Evolutionary conservation across 208 protist genomes (phyloP).

Genomic region (Leptomonas pyrrhocoris): DNA sequence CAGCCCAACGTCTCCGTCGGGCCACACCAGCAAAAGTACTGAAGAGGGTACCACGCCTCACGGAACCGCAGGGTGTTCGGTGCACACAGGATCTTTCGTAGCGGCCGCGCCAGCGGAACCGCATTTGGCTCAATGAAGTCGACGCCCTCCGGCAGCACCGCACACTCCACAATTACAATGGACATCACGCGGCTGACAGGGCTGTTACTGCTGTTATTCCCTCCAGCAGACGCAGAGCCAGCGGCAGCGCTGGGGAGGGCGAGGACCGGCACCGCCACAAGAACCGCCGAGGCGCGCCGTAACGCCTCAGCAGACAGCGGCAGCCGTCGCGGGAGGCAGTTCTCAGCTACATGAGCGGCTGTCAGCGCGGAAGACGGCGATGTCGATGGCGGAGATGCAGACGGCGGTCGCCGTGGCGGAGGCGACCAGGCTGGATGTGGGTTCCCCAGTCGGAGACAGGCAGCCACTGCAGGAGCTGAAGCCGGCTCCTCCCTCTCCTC

Average conservation of each 20-base stretch:
- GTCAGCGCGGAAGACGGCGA: neutral
- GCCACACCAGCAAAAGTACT: slow-evolving; percentile 49
- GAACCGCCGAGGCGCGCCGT: slow-evolving; percentile 16
- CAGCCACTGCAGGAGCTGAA: slow-evolving; percentile 9
- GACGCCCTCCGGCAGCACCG: slow-evolving; percentile 32
- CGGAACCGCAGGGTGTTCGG: slow-evolving; percentile 66
- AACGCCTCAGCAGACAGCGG: slow-evolving; percentile 10
- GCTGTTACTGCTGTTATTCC: too few relatives aligned
- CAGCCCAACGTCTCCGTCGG: neutral
- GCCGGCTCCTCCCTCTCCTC: neutral
- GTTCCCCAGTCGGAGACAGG: slow-evolving; percentile 26
- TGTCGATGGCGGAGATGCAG: neutral
- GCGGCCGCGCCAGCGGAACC: slow-evolving; percentile 19
- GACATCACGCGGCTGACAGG: slow-evolving; percentile 10
- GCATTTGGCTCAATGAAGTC: slow-evolving; percentile 24
- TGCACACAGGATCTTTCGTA: slow-evolving; percentile 34
- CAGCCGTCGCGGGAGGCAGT: slow-evolving; percentile 26
- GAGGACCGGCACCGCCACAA: slow-evolving; percentile 27
- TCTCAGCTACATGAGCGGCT: neutral
- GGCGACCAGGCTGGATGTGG: slow-evolving; percentile 12
- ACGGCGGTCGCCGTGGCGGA: neutral
- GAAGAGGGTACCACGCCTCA: slow-evolving; percentile 59
- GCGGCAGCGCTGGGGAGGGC: slow-evolving; percentile 5
- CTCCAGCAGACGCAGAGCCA: slow-evolving; percentile 4
- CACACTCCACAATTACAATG: slow-evolving; percentile 32